Conservation (phyloP, 2,329 filamentous ascomycete genomes). For the Alternaria infectoria region DNA sequence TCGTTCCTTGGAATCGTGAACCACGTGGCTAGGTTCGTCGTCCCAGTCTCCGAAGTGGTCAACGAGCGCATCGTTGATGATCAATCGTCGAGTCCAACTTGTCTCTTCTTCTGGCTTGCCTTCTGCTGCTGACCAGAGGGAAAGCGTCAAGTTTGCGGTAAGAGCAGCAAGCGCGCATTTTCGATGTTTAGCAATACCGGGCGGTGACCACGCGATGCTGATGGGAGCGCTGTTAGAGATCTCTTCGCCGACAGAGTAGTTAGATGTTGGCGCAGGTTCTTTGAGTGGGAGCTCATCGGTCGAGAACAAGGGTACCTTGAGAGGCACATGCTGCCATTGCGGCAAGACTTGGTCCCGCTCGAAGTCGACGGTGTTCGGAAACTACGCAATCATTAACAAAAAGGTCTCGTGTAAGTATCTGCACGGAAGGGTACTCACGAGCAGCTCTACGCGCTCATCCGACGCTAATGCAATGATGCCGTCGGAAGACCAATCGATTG, state of each 20-base stretch:
- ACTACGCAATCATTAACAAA: conserved; percentile 27
- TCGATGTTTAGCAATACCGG: conserved; percentile 61
- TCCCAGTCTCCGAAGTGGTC: conserved; percentile 42
- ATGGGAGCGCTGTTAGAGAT: conserved; percentile 59
- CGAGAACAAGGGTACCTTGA: conserved; percentile 61
- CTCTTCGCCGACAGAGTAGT: conserved; percentile 65
- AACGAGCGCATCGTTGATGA: conserved; percentile 60
- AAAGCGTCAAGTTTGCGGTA: conserved; percentile 63
- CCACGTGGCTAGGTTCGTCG: conserved; percentile 24
- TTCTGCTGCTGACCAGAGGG: conserved; percentile 60
- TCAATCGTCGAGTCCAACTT: conserved; percentile 59
- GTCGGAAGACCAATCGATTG: conserved; percentile 65
- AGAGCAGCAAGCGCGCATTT: conserved; percentile 62
- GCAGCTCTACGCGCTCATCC: conserved; percentile 61
- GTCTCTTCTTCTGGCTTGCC: conserved; percentile 49
- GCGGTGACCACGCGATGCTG: conserved; percentile 63
- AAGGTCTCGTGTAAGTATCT: background rate
- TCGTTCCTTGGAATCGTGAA: conserved; percentile 34
- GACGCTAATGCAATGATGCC: conserved; percentile 64
- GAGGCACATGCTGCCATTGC: conserved; percentile 46
- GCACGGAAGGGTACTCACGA: conserved; percentile 45
- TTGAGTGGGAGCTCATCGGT: conserved; percentile 55
- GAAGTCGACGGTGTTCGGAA: conserved; percentile 39
- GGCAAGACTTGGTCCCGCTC: conserved; percentile 39
- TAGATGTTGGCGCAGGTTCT: conserved; percentile 53